Base-by-base conservation (phyloP, 2,329 filamentous ascomycete genomes). In the Leptosphaerulina australis region DNA sequence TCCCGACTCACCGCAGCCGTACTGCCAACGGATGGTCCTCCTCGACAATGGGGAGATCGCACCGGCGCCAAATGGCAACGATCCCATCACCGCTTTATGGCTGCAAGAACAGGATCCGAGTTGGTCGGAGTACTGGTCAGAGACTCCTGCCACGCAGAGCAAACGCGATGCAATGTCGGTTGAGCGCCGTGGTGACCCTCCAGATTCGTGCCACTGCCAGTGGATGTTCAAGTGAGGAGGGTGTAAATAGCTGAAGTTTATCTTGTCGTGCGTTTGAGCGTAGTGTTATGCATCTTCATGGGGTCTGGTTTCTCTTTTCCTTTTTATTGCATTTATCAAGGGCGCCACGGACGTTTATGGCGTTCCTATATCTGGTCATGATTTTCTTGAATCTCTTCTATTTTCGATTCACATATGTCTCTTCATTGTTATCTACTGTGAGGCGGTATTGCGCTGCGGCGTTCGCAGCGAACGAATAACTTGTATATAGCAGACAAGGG, bases 21-120 rank as follows among this genome's bases (percentile, higher is more conserved):
- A 86, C 66, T 88, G 86, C 63, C 79, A 87, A 61, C 81, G 86
- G 63, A 86, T 87, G 78, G 75, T 81, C 54, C 76, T 88, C 10
- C 71, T 83, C 45, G 70, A 80, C 37, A 75, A 84, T 55, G 80
- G 80, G 22, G 60, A 68, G 7, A 66, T 81, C 25, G 69, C 74
- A 22, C 66, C 69, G 26, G 69, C 70, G 20, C 52, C 58, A 0
- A 67, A 72, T 44, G 53, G 50, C 15, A 65, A 71, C 33, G 71
- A 69, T 21, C 58, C 70, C 5, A 67, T 68, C 3, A 69, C 77
- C 35, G 67, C 64, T 12, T 60, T 79, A 15, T 53, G 62, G 47
- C 61, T 80, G 9, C 64, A 74, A 49, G 77, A 79, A 59, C 47
- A 61, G 2, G 72, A 77, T 55, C 76, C 77, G 6, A 62, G 24